phyloP scores from a whole-genome alignment of 768 basidiomycete species.

The Trametes sanguinea region DNA sequence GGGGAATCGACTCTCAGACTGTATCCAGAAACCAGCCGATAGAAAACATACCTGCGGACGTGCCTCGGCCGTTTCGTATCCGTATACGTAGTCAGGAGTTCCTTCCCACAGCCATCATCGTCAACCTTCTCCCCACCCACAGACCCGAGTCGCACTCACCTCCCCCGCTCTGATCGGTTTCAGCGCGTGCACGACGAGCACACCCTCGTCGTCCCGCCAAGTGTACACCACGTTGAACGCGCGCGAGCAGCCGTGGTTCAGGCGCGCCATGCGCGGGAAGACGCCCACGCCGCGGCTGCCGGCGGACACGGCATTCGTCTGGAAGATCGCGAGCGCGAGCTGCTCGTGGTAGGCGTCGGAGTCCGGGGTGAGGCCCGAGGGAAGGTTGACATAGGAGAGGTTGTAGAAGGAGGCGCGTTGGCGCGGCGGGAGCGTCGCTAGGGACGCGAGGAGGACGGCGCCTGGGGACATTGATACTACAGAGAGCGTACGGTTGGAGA shows the following conservation, averaged over 20 bases:
- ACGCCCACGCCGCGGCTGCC: slow-evolving; percentile 52
- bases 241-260: slow-evolving; percentile 69
- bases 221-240: slow-evolving; percentile 69
- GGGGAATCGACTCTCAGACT: neutral
- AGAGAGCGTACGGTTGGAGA: neutral
- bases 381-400: slow-evolving; percentile 59
- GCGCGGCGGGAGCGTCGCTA: slow-evolving; percentile 36
- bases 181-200: slow-evolving; percentile 58
- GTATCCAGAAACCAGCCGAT: neutral
- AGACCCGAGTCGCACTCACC: slow-evolving; percentile 32
- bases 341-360: slow-evolving; percentile 38
- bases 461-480: slow-evolving; percentile 49
- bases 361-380: slow-evolving; percentile 39
- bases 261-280: slow-evolving; percentile 66
- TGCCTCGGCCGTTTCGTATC: slow-evolving; percentile 55
- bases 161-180: slow-evolving; percentile 54
- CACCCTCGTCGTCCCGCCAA: slow-evolving; percentile 52
- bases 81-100: slow-evolving; percentile 63
- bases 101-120: slow-evolving; percentile 37
- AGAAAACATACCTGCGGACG: slow-evolving; percentile 49
- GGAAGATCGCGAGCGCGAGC: slow-evolving; percentile 63
- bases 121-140: no score
- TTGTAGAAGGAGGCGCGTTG: slow-evolving; percentile 50
- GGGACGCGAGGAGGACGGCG: slow-evolving; percentile 40
- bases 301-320: slow-evolving; percentile 65